Conservation (phyloP, 345 rosid species). For the Populus alba region DNA sequence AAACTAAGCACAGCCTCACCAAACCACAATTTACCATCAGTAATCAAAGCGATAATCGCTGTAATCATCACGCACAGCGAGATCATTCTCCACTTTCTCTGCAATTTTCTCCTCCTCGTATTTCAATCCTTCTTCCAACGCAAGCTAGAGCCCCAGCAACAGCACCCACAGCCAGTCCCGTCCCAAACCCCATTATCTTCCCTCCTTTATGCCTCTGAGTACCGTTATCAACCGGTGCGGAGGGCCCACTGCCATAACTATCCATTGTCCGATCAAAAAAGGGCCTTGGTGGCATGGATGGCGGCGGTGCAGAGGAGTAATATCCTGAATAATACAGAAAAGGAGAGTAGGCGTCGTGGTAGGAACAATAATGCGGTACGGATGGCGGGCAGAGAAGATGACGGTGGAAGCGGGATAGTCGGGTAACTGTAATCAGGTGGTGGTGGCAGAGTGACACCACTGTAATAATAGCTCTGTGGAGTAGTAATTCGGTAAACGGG, state of each 20-base stretch:
- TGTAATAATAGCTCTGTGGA: slow-evolving; percentile 27
- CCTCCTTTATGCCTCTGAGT: slow-evolving; percentile 31
- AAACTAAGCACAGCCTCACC: neutral
- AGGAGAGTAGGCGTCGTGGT: slow-evolving; percentile 22
- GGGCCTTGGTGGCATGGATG: slow-evolving; percentile 32
- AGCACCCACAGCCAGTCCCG: slow-evolving; percentile 39
- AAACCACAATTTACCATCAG: slow-evolving; percentile 3
- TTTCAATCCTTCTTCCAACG: slow-evolving; percentile 36
- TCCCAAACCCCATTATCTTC: slow-evolving; percentile 23
- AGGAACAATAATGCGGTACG: slow-evolving; percentile 19
- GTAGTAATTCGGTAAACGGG: slow-evolving; percentile 28
- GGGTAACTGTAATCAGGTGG: slow-evolving; percentile 12
- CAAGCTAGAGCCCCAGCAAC: slow-evolving; percentile 31
- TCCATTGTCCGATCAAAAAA: slow-evolving; percentile 19
- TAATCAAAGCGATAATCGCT: slow-evolving; percentile 21
- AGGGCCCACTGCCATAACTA: slow-evolving; percentile 29
- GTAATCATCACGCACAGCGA: slow-evolving; percentile 22
- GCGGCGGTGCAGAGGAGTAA: slow-evolving; percentile 22
- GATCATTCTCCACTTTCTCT: slow-evolving; percentile 23
- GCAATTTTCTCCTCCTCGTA: slow-evolving; percentile 36
- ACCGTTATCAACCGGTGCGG: slow-evolving; percentile 54
- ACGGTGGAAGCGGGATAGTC: slow-evolving; percentile 22
- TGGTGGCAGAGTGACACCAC: slow-evolving; percentile 18
- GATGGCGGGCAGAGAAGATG: slow-evolving; percentile 24
- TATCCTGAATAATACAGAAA: slow-evolving; percentile 12